Conservation (phyloP, 2,329 filamentous ascomycete species). For the Byssoonygena ceratinophila region DNA sequence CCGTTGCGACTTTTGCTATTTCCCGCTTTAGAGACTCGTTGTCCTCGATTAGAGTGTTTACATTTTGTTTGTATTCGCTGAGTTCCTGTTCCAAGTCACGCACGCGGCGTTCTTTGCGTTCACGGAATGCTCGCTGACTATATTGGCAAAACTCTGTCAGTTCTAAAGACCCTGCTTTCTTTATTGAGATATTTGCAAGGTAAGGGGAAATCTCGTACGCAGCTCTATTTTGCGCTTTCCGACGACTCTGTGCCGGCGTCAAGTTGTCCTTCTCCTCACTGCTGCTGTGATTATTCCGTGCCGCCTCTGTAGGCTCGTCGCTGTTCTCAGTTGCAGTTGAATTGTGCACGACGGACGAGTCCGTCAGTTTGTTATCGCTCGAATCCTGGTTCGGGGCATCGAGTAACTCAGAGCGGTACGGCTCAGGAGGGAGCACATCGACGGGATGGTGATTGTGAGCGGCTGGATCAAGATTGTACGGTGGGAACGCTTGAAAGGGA, state of each 20-base stretch:
- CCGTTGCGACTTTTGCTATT: conserved; percentile 71
- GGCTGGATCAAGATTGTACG: background rate
- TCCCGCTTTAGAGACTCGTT: conserved; percentile 80
- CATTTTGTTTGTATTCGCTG: conserved; percentile 61
- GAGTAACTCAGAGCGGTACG: background rate
- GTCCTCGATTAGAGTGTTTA: conserved; percentile 62
- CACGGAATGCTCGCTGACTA: conserved; percentile 90
- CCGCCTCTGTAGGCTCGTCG: conserved; percentile 1
- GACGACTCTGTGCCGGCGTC: conserved; percentile 47
- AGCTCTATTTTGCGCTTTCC: conserved; percentile 62
- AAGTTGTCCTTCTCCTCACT: conserved; percentile 46
- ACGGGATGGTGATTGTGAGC: background rate
- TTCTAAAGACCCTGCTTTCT: no score
- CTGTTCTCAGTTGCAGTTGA: conserved; percentile 5
- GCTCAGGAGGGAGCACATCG: conserved; percentile 5
- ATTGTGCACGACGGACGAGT: background rate
- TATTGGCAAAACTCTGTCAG: background rate
- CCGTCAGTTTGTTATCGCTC: conserved; percentile 8
- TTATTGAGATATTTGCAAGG: background rate
- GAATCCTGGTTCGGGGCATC: conserved; percentile 1
- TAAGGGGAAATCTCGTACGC: conserved; percentile 45
- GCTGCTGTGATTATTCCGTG: conserved; percentile 27
- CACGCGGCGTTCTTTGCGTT: conserved; percentile 89
- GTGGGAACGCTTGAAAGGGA: conserved; percentile 2
- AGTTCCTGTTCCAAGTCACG: conserved; percentile 87